These are phyloP conservation scores for Plenodomus tracheiphilus DNA, from an alignment of 2,329 filamentous ascomycete species.

Conservation along the genomic window DNA sequence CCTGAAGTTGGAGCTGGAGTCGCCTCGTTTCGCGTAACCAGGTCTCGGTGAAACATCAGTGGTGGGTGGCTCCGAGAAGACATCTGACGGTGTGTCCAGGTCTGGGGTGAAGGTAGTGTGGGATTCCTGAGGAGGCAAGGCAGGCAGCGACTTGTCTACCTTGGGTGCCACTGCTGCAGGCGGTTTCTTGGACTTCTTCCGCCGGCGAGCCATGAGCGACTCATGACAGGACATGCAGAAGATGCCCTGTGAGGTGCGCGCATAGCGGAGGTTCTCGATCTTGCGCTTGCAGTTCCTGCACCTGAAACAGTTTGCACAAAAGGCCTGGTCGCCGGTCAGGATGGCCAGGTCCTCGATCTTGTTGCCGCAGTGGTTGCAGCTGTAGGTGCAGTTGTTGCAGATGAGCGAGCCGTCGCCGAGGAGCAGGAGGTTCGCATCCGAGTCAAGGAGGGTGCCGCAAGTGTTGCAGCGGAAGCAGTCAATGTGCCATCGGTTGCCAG, in stretches of 20 bases:
- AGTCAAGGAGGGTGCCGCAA: slow-evolving; percentile 93
- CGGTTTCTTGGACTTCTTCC: slow-evolving; percentile 75
- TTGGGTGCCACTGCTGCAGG: slow-evolving; percentile 55
- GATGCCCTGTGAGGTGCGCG: slow-evolving; percentile 94
- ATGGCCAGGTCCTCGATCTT: slow-evolving; percentile 99
- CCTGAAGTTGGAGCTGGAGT: slow-evolving; percentile 43
- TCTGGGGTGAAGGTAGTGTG: slow-evolving; percentile 61
- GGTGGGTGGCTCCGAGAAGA: slow-evolving; percentile 65
- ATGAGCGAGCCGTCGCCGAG: slow-evolving; percentile 97
- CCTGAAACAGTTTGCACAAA: slow-evolving; percentile 94
- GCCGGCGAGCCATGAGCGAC: slow-evolving; percentile 86
- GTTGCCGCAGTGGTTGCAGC: slow-evolving; percentile 92
- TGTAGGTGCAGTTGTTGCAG: slow-evolving; percentile 99
- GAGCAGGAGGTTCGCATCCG: slow-evolving; percentile 93
- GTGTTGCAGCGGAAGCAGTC: slow-evolving; percentile 98
- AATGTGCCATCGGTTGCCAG: slow-evolving; percentile 97
- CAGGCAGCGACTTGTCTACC: slow-evolving; percentile 89
- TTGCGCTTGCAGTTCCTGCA: slow-evolving; percentile 98
- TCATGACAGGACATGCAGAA: slow-evolving; percentile 99
- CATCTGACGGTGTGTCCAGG: slow-evolving; percentile 61
- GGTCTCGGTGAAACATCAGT: slow-evolving; percentile 67
- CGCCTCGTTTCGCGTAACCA: slow-evolving; percentile 38
- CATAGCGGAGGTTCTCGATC: slow-evolving; percentile 97
- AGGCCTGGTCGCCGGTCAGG: slow-evolving; percentile 95
- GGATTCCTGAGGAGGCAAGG: slow-evolving; percentile 72